Conservation (phyloP, 148 eudicot genomes). For the Amaranthus palmeri region DNA sequence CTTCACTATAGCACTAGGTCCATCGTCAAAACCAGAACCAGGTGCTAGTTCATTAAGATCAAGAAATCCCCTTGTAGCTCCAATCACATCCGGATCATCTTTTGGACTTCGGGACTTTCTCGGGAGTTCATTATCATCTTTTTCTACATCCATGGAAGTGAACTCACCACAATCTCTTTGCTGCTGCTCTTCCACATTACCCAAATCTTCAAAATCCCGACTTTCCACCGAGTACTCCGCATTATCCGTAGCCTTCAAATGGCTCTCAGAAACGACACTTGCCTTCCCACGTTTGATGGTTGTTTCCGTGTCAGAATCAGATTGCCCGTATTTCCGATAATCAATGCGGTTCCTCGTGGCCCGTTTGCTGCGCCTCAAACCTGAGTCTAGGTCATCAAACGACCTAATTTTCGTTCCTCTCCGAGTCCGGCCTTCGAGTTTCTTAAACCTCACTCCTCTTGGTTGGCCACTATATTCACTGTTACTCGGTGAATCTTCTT, state of each 20-base stretch:
- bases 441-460: constrained; percentile 31
- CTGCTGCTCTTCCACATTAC: constrained; percentile 28
- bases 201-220: constrained; percentile 48
- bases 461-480: constrained; percentile 80
- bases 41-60: constrained; percentile 92
- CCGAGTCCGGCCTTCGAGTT: constrained; percentile 50
- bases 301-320: constrained; percentile 72
- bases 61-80: constrained; percentile 56
- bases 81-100: constrained; percentile 39
- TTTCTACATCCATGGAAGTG: constrained; percentile 29
- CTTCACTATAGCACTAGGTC: constrained; percentile 50
- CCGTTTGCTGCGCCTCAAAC: constrained; percentile 85
- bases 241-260: constrained; percentile 41
- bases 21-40: constrained; percentile 79
- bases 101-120: constrained; percentile 32
- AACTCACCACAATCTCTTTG: constrained; percentile 34
- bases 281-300: constrained; percentile 37
- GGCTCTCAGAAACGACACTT: constrained; percentile 40
- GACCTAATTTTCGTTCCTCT: constrained; percentile 53
- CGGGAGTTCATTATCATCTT: constrained; percentile 21
- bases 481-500: constrained; percentile 41
- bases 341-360: constrained; percentile 66
- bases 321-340: constrained; percentile 58
- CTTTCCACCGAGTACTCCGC: constrained; percentile 49
- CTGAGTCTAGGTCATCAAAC: constrained; percentile 44